Base-by-base conservation (phyloP, 768 basidiomycete genomes). In the Collybia sordida region DNA sequence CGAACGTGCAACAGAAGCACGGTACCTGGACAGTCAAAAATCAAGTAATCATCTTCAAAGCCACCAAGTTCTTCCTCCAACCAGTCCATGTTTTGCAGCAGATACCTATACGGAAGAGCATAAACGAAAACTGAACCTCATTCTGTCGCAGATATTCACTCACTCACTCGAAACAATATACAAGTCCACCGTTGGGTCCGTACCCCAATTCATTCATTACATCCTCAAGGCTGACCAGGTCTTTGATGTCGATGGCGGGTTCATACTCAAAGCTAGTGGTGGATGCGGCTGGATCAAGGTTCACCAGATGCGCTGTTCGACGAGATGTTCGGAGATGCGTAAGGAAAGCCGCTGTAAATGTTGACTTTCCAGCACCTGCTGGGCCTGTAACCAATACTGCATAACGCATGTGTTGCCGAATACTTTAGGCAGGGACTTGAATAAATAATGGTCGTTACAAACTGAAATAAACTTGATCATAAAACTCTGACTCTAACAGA, bases 141-240 rank as follows among this genome's bases (percentile, higher is more conserved):
- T 15, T 19, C 35, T 41, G 22, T 39, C 47, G 47, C 48, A 41
- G 14, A 27, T 47, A 27, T 25, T 45, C 73, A 82, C 80, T 81
- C 68, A 85, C 93, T 86, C 81, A 98, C 97, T 99, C 97, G 69
- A 99, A 99, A 73, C 97, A 98, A 65, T 98, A 98, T 49, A 99
- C 84, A 45, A 99, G 75, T 3, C 95, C 97, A 8, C 97, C 97
- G 60, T 99, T 99, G 0, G 97, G 97, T 2, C 97, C 97, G 70
- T 93, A 93, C 34, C 85, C 87, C 56, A 97, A 78, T 70, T 99
- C 97, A 21, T 76, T 78, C 97, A 98, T 98, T 55, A 95, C 93
- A 71, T 99, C 97, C 52, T 97, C 84, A 45, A 99, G 71, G 50
- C 86, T 90, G 60, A 99, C 83, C 44, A 99, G 78, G 60, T 98